Percentiles rank a stretch among this genome's conserved stretches.
Conservation (phyloP, 164 flowering plant species). For the Kalanchoe fedtschenkoi region DNA sequence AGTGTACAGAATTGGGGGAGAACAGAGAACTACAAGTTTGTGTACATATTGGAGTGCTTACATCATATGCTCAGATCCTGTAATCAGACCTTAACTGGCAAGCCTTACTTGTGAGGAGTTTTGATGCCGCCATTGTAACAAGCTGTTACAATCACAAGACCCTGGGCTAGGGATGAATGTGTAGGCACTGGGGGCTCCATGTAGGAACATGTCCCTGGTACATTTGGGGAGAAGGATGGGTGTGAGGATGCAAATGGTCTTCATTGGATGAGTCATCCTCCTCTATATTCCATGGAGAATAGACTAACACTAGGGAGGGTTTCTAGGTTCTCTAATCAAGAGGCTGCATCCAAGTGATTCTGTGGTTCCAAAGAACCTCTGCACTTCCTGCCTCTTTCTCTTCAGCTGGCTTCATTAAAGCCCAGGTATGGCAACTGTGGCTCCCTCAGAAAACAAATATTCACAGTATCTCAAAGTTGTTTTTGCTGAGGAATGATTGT, state of each 20-base stretch:
- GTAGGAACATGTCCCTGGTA: slow-evolving; percentile 7
- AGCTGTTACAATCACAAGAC: slow-evolving; percentile 63
- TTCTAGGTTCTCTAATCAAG: slow-evolving; percentile 12
- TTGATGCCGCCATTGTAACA: slow-evolving; percentile 1
- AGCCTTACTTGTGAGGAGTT: not conserved
- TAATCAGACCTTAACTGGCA: slow-evolving; percentile 2
- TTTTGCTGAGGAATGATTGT: slow-evolving; percentile 30
- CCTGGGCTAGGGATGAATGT: slow-evolving; percentile 43
- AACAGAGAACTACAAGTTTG: not conserved
- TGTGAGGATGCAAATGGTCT: not conserved
- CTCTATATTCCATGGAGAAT: slow-evolving; percentile 46
- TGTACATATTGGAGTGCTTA: no score
- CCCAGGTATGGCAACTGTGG: slow-evolving; percentile 79
- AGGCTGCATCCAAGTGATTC: not conserved
- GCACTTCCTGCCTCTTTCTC: slow-evolving; percentile 3
- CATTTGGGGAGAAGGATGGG: not conserved
- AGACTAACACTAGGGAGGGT: slow-evolving; percentile 48
- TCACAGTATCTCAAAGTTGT: slow-evolving; percentile 55
- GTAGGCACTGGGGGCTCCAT: slow-evolving; percentile 1
- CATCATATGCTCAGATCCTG: not conserved
- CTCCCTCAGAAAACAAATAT: slow-evolving; percentile 52
- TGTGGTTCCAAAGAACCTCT: slow-evolving; percentile 9
- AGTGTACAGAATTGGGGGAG: not conserved
- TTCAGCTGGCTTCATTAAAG: slow-evolving; percentile 15
- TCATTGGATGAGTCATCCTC: slow-evolving; percentile 3